These are phyloP conservation scores for Sarocladium kiliense DNA, from an alignment of 2,329 filamentous ascomycete genomes.

Conservation along the genomic window DNA sequence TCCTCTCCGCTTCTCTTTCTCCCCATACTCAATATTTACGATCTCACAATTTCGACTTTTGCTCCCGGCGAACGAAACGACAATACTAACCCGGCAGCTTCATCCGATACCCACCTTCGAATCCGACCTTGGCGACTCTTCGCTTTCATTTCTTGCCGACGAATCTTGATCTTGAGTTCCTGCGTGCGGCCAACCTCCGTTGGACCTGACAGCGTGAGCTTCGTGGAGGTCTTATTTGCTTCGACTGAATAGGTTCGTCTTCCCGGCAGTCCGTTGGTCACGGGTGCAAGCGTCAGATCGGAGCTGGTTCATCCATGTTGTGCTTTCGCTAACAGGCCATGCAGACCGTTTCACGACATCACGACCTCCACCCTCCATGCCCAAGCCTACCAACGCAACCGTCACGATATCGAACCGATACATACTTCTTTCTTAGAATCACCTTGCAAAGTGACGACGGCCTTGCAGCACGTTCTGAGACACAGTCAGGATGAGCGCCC, in stretches of 20 bases:
- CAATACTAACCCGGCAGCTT: constrained; percentile 7
- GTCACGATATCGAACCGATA: background rate
- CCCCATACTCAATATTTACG: background rate
- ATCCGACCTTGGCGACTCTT: background rate
- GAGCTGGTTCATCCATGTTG: background rate
- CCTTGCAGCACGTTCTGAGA: background rate
- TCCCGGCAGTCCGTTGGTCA: background rate
- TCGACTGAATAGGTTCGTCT: background rate
- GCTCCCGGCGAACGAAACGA: background rate
- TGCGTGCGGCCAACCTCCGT: background rate
- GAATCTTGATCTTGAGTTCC: background rate
- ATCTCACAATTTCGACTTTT: background rate
- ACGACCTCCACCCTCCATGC: constrained; percentile 2
- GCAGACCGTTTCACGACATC: constrained; percentile 6
- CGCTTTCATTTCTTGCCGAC: background rate
- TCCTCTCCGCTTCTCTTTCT: background rate
- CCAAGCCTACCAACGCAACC: background rate
- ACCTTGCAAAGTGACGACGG: background rate
- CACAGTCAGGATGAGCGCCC: constrained; percentile 37
- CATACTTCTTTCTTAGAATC: background rate
- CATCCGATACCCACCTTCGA: background rate
- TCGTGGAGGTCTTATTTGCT: background rate
- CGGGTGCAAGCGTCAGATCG: background rate
- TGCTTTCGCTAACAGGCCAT: background rate
- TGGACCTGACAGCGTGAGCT: background rate